A percentile compares a stretch with the other conserved stretches of the same genome.
Conservation (phyloP, 2,329 filamentous ascomycete species). For the Cladophialophora yegresii region DNA sequence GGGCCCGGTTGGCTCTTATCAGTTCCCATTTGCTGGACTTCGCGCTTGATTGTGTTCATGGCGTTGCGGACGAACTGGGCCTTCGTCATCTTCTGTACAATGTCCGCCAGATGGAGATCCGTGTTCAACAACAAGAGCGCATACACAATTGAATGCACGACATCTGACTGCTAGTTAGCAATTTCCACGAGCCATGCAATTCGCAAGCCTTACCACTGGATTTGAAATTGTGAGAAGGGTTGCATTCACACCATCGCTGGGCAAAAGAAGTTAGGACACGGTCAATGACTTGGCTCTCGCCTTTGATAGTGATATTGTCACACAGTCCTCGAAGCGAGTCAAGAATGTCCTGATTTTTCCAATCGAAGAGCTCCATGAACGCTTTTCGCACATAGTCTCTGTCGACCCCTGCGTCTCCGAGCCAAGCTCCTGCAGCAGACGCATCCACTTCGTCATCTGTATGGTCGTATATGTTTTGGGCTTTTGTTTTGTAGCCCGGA, state of each 20-base stretch:
- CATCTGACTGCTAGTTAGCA: slow-evolving; percentile 58
- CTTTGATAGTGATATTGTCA: slow-evolving; percentile 75
- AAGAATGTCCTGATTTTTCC: slow-evolving; percentile 76
- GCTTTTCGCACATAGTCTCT: slow-evolving; percentile 63
- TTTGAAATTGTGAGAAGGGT: slow-evolving; percentile 90
- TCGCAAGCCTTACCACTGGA: slow-evolving; percentile 63
- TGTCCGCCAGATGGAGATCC: slow-evolving; percentile 91
- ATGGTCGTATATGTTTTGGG: slow-evolving; percentile 79
- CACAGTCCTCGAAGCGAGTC: slow-evolving; percentile 78
- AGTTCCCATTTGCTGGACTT: slow-evolving; percentile 44
- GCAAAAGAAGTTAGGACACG: slow-evolving; percentile 89
- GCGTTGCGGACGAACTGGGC: slow-evolving; percentile 96
- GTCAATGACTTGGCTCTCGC: slow-evolving; percentile 95
- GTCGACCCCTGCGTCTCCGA: slow-evolving; percentile 68
- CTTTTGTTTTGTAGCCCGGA: slow-evolving; percentile 57
- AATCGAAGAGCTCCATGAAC: slow-evolving; percentile 93
- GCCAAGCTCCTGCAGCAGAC: slow-evolving; percentile 79
- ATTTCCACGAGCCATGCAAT: background rate
- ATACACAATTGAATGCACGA: slow-evolving; percentile 96
- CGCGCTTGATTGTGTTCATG: slow-evolving; percentile 80
- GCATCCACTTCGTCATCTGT: slow-evolving; percentile 78
- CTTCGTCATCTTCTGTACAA: slow-evolving; percentile 94
- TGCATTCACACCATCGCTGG: slow-evolving; percentile 88
- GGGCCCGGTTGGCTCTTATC: slow-evolving; percentile 26
- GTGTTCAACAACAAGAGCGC: slow-evolving; percentile 94